A percentile compares a stretch with the other conserved stretches of the same genome.
Conservation (phyloP, 2,329 filamentous ascomycete genomes). For the Magnaporthiopsis poae region DNA sequence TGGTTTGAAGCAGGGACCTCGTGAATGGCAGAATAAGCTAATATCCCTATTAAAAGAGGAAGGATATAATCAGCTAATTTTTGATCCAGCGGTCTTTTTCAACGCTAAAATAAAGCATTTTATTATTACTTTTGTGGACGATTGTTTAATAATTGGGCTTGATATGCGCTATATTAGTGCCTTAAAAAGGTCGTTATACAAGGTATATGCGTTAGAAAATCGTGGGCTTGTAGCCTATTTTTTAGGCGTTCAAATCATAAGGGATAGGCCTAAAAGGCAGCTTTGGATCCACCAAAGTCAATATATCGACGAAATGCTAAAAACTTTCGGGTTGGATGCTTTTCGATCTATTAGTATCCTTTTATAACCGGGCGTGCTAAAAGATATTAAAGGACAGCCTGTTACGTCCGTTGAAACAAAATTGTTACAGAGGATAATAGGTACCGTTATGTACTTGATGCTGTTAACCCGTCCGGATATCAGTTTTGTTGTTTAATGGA, state of each 20-base stretch:
- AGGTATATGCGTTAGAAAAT: not conserved
- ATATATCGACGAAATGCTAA: not conserved
- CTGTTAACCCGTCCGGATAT: not conserved
- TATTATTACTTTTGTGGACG: not conserved
- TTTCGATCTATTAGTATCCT: not conserved
- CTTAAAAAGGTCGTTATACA: not conserved
- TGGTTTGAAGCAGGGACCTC: not conserved
- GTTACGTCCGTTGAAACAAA: not conserved
- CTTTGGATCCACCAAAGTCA: not conserved
- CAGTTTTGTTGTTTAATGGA: not conserved
- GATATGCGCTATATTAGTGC: not conserved
- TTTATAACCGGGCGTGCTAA: not conserved
- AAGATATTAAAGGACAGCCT: not conserved
- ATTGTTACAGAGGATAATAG: not conserved
- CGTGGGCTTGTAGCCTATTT: not conserved
- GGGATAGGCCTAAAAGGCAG: not conserved
- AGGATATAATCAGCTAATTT: not conserved
- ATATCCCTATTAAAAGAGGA: not conserved
- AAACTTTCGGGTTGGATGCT: not conserved
- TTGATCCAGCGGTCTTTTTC: not conserved
- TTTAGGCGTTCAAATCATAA: not conserved
- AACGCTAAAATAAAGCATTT: not conserved
- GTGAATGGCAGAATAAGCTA: not conserved
- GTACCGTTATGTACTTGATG: not conserved
- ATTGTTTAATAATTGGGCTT: not conserved